Conservation (phyloP, 345 rosid species). For the Ricinus communis region DNA sequence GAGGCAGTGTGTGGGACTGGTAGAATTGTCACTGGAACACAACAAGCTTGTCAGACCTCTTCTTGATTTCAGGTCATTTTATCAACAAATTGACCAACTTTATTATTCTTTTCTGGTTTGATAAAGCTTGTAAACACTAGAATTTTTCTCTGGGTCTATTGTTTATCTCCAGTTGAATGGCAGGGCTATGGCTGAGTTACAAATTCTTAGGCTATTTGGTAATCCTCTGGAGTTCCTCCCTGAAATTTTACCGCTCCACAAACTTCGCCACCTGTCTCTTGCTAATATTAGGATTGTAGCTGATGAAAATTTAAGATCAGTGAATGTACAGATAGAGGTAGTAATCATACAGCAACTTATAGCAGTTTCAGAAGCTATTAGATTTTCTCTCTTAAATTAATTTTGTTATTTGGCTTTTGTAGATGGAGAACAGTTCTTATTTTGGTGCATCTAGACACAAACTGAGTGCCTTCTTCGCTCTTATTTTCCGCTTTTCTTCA, state of each 20-base stretch:
- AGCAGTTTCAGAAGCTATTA: neutral
- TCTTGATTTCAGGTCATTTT: slow-evolving; percentile 95
- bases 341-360: neutral
- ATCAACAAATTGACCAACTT: slow-evolving; percentile 16
- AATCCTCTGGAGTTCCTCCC: slow-evolving; percentile 98
- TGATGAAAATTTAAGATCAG: slow-evolving; percentile 89
- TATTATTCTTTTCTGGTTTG: slow-evolving; percentile 20
- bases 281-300: slow-evolving; percentile 89
- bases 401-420: slow-evolving; percentile 24
- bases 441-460: slow-evolving; percentile 93
- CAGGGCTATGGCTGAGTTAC: slow-evolving; percentile 89
- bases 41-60: slow-evolving; percentile 94
- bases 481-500: slow-evolving; percentile 94
- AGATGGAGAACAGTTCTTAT: slow-evolving; percentile 93
- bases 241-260: slow-evolving; percentile 83
- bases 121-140: slow-evolving; percentile 18
- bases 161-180: slow-evolving; percentile 43
- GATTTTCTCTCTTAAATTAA: neutral
- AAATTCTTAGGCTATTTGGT: slow-evolving; percentile 85
- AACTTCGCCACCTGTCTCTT: slow-evolving; percentile 89
- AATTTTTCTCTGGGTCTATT: slow-evolving; percentile 35
- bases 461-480: slow-evolving; percentile 97
- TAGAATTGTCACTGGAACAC: slow-evolving; percentile 91
- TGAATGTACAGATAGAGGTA: slow-evolving; percentile 92
- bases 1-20: slow-evolving; percentile 76